Conservation (phyloP, 495 filamentous ascomycete genomes). For the Mytilinidion resinicola region DNA sequence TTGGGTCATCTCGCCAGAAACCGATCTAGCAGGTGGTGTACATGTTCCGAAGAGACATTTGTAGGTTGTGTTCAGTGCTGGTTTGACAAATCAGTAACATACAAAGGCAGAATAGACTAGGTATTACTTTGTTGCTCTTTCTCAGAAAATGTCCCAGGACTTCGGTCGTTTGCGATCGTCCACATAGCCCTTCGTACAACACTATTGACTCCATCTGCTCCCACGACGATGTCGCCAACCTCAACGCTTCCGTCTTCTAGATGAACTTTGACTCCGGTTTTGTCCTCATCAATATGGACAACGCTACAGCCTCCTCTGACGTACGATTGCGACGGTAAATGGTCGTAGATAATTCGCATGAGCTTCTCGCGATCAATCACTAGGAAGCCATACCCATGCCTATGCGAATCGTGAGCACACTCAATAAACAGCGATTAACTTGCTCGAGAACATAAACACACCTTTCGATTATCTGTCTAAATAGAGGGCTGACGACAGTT, state of each 20-base stretch:
- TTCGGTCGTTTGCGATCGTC: background rate
- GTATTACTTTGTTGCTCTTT: background rate
- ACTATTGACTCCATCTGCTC: slow-evolving; percentile 5
- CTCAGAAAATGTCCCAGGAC: background rate
- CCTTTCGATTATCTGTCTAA: no score
- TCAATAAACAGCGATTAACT: no score
- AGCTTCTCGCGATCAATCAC: background rate
- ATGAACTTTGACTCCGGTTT: background rate
- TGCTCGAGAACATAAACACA: no score
- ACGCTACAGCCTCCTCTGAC: background rate
- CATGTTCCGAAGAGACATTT: background rate
- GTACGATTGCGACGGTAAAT: background rate
- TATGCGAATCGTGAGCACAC: background rate
- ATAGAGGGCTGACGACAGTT: no score
- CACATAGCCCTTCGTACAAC: background rate
- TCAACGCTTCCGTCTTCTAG: background rate
- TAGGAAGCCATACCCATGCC: background rate
- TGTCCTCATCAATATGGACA: background rate
- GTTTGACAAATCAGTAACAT: background rate
- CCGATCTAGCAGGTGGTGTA: background rate
- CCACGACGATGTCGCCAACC: background rate
- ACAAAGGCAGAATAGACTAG: background rate
- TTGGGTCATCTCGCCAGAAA: background rate
- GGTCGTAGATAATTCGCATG: background rate
- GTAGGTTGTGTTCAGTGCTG: background rate